These are phyloP conservation scores for Plenodomus tracheiphilus DNA, from an alignment of 2,329 filamentous ascomycete genomes.

Conservation along the genomic window DNA sequence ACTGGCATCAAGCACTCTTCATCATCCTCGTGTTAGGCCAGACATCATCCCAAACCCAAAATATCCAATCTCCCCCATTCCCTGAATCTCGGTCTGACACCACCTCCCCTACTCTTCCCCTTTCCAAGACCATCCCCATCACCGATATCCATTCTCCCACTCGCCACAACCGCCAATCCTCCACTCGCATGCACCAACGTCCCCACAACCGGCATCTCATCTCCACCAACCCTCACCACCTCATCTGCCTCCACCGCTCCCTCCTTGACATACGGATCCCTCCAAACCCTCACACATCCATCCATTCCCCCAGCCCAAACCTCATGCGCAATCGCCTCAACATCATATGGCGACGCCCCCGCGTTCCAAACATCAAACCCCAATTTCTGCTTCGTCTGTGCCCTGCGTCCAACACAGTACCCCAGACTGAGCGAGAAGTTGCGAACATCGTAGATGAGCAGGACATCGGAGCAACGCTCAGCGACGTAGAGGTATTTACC, in stretches of 20 bases:
- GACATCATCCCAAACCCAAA: conserved; percentile 21
- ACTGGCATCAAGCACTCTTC: too few species aligned
- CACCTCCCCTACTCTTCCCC: conserved; percentile 12
- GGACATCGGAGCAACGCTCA: conserved; percentile 59
- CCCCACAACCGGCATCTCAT: conserved; percentile 21
- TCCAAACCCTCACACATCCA: conserved; percentile 54
- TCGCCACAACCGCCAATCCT: conserved; percentile 25
- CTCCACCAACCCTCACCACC: conserved; percentile 20
- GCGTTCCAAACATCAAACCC: conserved; percentile 55
- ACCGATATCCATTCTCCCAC: conserved; percentile 16
- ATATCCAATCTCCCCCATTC: conserved; percentile 33
- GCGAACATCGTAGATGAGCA: conserved; percentile 63
- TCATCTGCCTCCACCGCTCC: conserved; percentile 45
- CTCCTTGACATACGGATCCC: conserved; percentile 32
- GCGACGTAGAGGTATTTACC: conserved; percentile 62
- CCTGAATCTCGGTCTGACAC: conserved; percentile 9
- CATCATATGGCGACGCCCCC: conserved; percentile 23
- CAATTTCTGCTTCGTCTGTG: conserved; percentile 59
- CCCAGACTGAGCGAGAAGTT: conserved; percentile 56
- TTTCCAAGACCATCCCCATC: conserved; percentile 1
- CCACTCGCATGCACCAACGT: conserved; percentile 31
- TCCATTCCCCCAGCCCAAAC: conserved; percentile 64
- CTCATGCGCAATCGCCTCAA: conserved; percentile 47
- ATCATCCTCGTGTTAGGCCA: too few species aligned
- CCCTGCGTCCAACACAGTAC: conserved; percentile 50